These are phyloP conservation scores for Globisporangium solare DNA, from an alignment of 352 stramenopile species.

Conservation along the genomic window DNA sequence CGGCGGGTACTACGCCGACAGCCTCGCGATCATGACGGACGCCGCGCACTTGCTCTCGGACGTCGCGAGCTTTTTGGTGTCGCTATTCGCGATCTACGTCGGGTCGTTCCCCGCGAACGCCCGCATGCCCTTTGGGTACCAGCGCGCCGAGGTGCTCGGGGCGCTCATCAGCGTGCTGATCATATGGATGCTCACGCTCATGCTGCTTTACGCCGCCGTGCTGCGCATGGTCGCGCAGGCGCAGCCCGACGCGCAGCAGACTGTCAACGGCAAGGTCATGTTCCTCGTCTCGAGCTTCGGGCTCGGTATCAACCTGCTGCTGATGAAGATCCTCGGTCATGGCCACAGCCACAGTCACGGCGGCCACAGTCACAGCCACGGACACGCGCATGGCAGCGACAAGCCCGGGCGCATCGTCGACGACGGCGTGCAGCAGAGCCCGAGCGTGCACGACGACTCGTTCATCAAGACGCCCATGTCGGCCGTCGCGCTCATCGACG, in stretches of 20 bases:
- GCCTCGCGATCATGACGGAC: slow-evolving; percentile 94
- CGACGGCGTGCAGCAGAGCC: slow-evolving; percentile 31
- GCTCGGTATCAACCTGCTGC: slow-evolving; percentile 92
- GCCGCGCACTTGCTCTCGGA: slow-evolving; percentile 78
- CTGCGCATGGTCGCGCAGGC: slow-evolving; percentile 61
- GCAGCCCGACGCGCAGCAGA: slow-evolving; percentile 30
- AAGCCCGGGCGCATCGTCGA: slow-evolving; percentile 16
- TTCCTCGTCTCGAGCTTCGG: slow-evolving; percentile 91
- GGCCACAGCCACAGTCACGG: slow-evolving; percentile 57
- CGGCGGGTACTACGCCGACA: slow-evolving; percentile 91
- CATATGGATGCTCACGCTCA: slow-evolving; percentile 93
- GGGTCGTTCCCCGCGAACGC: slow-evolving; percentile 46
- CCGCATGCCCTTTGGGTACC: slow-evolving; percentile 92
- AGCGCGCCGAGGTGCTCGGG: slow-evolving; percentile 95
- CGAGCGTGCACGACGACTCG: slow-evolving; percentile 36
- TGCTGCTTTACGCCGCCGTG: slow-evolving; percentile 90
- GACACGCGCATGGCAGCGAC: slow-evolving; percentile 17
- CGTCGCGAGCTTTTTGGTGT: slow-evolving; percentile 75
- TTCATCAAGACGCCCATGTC: slow-evolving; percentile 75
- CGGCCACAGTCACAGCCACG: slow-evolving; percentile 47
- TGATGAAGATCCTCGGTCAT: slow-evolving; percentile 91
- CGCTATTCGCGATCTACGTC: slow-evolving; percentile 79
- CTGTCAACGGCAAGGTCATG: slow-evolving; percentile 95
- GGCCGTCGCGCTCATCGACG: slow-evolving; percentile 65
- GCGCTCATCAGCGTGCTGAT: slow-evolving; percentile 92